Base-by-base conservation (phyloP, 2,329 filamentous ascomycete species). In the Xylaria digitata region DNA sequence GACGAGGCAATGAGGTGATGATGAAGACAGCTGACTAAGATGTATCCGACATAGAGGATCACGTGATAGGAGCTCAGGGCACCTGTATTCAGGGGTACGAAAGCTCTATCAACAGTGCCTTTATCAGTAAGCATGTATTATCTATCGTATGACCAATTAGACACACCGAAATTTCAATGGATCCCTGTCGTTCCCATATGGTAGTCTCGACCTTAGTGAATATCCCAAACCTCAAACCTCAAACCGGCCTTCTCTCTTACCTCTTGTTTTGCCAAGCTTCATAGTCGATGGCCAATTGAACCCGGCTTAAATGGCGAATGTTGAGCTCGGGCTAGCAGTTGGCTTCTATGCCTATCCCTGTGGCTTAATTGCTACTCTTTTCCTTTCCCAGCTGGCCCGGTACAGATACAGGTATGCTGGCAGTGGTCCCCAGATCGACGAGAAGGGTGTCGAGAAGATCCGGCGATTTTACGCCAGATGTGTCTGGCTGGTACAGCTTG, bases 321-420 rank as follows among this genome's bases (percentile, higher is more conserved):
- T 75, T 55, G 72, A 80, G 70, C 65, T 77, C 48, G 81, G 78
- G 43, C 71, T 82, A 55, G 74, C 78, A 65, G 72, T 79, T 7
- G 78, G 77, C 65, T 82, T 82, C 69, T 82, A 82, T 57, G 60
- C 78, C 58, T 82, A 82, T 65, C 81, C 81, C 0, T 78, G 77
- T 46, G 73, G 76, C 5, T 75, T 82, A 8, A 81, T 82, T 53
- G 63, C 74, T 3, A 75, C 78, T 1, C 69, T 82, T 6, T 61
- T 82, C 17, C 73, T 77, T 2, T 77, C 76, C 0, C 80, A 82
- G 68, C 72, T 79, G 6, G 57, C 79, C 43, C 75, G 78, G 61
- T 82, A 79, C 53, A 52, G 71, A 69, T 81, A 77, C 70, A 76
- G 75, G 60, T 71, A 75, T 63, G 72, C 72, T 67, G 72, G 61